A percentile compares a stretch with the other conserved stretches of the same genome.
Evolutionary conservation across 192 early-diverging fungal genomes (phyloP).

Genomic region (Chytriomyces sp.): DNA sequence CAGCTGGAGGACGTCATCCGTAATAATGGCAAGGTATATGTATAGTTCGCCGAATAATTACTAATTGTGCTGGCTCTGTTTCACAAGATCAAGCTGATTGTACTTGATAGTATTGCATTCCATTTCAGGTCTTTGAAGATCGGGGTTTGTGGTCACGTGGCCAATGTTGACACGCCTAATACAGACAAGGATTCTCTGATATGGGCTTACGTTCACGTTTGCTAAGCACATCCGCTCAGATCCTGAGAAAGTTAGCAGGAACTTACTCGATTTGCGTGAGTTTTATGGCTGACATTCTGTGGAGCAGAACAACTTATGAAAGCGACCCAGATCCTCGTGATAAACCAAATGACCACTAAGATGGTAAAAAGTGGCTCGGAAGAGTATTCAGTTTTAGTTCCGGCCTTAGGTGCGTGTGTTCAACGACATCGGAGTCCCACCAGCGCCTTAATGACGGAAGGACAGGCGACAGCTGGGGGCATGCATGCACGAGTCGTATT

Average conservation of each 20-base stretch:
- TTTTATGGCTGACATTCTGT: neutral
- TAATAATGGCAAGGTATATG: slow-evolving; percentile 22
- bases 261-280: slow-evolving; percentile 29
- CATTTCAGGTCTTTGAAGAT: slow-evolving; percentile 37
- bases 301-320: neutral
- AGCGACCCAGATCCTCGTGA: slow-evolving; percentile 33
- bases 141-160: neutral
- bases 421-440: neutral
- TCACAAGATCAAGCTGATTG: slow-evolving; percentile 42
- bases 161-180: neutral
- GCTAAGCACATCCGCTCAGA: slow-evolving; percentile 38
- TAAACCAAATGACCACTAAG: slow-evolving; percentile 48
- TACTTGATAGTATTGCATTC: slow-evolving; percentile 51
- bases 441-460: neutral
- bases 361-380: slow-evolving; percentile 21
- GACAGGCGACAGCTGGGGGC: slow-evolving; percentile 47
- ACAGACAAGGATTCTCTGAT: slow-evolving; percentile 41
- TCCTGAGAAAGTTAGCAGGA: slow-evolving; percentile 32
- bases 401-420: slow-evolving; percentile 36
- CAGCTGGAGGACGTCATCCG: slow-evolving; percentile 31
- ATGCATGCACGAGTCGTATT: slow-evolving; percentile 45
- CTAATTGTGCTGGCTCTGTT: neutral
- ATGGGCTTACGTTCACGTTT: slow-evolving; percentile 41
- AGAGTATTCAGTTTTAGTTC: slow-evolving; percentile 32
- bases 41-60: neutral